These are phyloP conservation scores for Cladosporium sphaerospermum DNA, from an alignment of 2,329 filamentous ascomycete genomes.

Conservation along the genomic window DNA sequence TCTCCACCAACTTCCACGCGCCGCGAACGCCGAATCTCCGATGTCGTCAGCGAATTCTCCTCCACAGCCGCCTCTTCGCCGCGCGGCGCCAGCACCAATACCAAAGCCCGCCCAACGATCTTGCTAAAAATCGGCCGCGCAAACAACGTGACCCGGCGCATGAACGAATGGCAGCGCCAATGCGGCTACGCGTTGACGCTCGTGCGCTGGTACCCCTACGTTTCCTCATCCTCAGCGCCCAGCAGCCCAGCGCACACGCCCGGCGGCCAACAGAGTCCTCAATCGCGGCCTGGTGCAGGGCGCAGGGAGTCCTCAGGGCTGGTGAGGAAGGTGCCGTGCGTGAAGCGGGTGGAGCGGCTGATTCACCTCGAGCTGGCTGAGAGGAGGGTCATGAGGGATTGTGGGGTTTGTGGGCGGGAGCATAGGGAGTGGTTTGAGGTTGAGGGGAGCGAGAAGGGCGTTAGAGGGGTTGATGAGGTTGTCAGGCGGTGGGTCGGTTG, in stretches of 20 bases:
- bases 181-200: slow-evolving; percentile 85
- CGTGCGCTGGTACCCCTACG: slow-evolving; percentile 86
- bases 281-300: slow-evolving; percentile 13
- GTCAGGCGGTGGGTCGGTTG: slow-evolving; percentile 81
- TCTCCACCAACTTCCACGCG: slow-evolving; percentile 18
- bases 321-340: slow-evolving; percentile 70
- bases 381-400: slow-evolving; percentile 55
- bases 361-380: slow-evolving; percentile 81
- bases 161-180: slow-evolving; percentile 91
- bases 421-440: slow-evolving; percentile 97
- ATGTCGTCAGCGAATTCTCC: slow-evolving; percentile 31
- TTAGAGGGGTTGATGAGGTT: slow-evolving; percentile 64
- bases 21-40: slow-evolving; percentile 23
- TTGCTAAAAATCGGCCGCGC: slow-evolving; percentile 61
- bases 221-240: slow-evolving; percentile 30
- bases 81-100: background rate
- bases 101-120: slow-evolving; percentile 50
- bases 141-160: slow-evolving; percentile 78
- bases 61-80: slow-evolving; percentile 13
- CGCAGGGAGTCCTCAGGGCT: slow-evolving; percentile 14
- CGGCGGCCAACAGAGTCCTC: slow-evolving; percentile 14
- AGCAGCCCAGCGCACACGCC: background rate
- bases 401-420: slow-evolving; percentile 71
- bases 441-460: slow-evolving; percentile 62
- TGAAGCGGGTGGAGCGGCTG: slow-evolving; percentile 79